phyloP scores from a whole-genome alignment of 345 rosid genomes.

The Trapa incisa region DNA sequence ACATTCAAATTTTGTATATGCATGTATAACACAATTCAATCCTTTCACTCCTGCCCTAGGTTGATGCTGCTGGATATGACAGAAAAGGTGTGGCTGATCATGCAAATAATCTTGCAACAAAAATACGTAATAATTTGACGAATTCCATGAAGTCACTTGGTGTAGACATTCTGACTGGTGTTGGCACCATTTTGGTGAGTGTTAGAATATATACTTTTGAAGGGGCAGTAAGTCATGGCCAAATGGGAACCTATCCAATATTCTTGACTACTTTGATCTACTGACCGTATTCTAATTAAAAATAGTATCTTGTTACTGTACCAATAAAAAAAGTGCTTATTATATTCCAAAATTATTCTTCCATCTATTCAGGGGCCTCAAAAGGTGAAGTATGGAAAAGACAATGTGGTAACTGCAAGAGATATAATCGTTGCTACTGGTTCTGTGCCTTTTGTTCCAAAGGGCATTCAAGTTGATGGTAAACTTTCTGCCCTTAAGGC shows the following conservation, averaged over 20 bases:
- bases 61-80: conserved; percentile 85
- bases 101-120: conserved; percentile 84
- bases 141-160: conserved; percentile 92
- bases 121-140: conserved; percentile 77
- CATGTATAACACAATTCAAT: no score
- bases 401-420: conserved; percentile 57
- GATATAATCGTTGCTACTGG: conserved; percentile 92
- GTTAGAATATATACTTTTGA: neutral
- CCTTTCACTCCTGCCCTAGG: conserved; percentile 27
- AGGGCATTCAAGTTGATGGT: conserved; percentile 99
- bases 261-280: neutral
- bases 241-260: neutral
- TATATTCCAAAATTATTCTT: neutral
- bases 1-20: neutral
- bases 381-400: conserved; percentile 79
- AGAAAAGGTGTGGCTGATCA: conserved; percentile 96
- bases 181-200: conserved; percentile 74
- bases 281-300: neutral
- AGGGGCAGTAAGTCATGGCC: neutral
- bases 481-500: conserved; percentile 2
- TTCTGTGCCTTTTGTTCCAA: conserved; percentile 93
- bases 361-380: conserved; percentile 59
- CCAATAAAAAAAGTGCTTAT: neutral
- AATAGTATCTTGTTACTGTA: neutral
- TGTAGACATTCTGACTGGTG: conserved; percentile 86